Conservation (phyloP, 2,329 filamentous ascomycete genomes). For the Zasmidium cellare region DNA sequence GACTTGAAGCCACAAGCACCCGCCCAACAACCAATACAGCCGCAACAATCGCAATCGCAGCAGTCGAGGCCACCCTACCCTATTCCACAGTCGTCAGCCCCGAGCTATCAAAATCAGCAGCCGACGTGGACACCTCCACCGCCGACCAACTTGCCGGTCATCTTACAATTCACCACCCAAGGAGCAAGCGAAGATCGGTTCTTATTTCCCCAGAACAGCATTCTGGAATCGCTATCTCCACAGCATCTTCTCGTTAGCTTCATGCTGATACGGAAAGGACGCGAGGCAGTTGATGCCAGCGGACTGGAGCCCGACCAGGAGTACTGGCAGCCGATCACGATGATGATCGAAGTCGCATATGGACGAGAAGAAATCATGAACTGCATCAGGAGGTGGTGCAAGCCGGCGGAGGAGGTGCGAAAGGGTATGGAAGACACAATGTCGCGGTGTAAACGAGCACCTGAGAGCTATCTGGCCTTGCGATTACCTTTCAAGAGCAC, state of each 20-base stretch:
- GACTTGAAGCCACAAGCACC: constrained; percentile 10
- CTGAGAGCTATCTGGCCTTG: constrained; percentile 57
- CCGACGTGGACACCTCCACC: constrained; percentile 18
- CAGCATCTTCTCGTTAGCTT: constrained; percentile 70
- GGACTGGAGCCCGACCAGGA: constrained; percentile 52
- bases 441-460: constrained; percentile 56
- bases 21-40: constrained; percentile 16
- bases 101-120: constrained; percentile 25
- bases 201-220: constrained; percentile 75
- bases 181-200: constrained; percentile 72
- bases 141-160: constrained; percentile 62
- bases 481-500: constrained; percentile 48
- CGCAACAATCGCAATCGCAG: constrained; percentile 9
- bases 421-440: constrained; percentile 60
- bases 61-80: constrained; percentile 9
- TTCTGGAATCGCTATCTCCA: constrained; percentile 63
- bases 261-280: constrained; percentile 72
- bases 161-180: constrained; percentile 61
- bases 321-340: constrained; percentile 75
- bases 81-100: constrained; percentile 10
- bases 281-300: constrained; percentile 47
- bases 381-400: constrained; percentile 57
- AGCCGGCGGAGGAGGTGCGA: constrained; percentile 53
- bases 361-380: constrained; percentile 54
- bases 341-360: constrained; percentile 55